These are phyloP conservation scores for Ogataea wickerhamii DNA, from an alignment of 805 yeast genomes.

Conservation along the genomic window DNA sequence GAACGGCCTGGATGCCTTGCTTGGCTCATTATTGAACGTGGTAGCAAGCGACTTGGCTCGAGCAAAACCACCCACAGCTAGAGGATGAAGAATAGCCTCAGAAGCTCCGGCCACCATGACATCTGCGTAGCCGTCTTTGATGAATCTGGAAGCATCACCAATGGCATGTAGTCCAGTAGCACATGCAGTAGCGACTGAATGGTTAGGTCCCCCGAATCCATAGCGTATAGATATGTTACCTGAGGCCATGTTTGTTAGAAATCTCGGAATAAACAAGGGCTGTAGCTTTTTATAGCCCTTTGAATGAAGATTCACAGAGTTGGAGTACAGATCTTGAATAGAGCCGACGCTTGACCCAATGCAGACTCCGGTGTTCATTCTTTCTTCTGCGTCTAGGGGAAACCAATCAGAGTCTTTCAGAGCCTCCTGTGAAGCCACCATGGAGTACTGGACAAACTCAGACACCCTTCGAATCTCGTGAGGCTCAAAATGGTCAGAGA, in stretches of 20 bases:
- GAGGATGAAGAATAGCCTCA: slow-evolving; percentile 82
- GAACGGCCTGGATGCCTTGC: slow-evolving; percentile 79
- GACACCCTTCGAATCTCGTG: slow-evolving; percentile 62
- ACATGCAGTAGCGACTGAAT: slow-evolving; percentile 90
- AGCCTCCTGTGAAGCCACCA: slow-evolving; percentile 77
- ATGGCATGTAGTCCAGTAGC: slow-evolving; percentile 94
- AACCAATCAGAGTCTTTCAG: slow-evolving; percentile 59
- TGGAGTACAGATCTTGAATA: slow-evolving; percentile 65
- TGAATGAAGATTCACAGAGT: slow-evolving; percentile 46
- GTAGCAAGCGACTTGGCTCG: slow-evolving; percentile 79
- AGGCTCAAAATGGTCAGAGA: slow-evolving; percentile 44
- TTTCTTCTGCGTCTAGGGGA: slow-evolving; percentile 36
- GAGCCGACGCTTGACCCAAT: slow-evolving; percentile 94
- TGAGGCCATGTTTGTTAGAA: slow-evolving; percentile 89
- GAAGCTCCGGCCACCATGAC: slow-evolving; percentile 94
- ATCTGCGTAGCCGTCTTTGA: slow-evolving; percentile 74
- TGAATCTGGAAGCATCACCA: slow-evolving; percentile 87
- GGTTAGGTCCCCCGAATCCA: slow-evolving; percentile 80
- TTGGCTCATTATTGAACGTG: slow-evolving; percentile 57
- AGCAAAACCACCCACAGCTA: slow-evolving; percentile 87
- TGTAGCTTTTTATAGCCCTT: slow-evolving; percentile 67
- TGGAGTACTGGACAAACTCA: slow-evolving; percentile 69
- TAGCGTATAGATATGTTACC: slow-evolving; percentile 82
- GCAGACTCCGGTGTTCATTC: slow-evolving; percentile 60
- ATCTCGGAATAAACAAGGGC: slow-evolving; percentile 81